Evolutionary conservation across 1,284 basidiomycete species (phyloP).

Genomic region (Sporisorium scitamineum): DNA sequence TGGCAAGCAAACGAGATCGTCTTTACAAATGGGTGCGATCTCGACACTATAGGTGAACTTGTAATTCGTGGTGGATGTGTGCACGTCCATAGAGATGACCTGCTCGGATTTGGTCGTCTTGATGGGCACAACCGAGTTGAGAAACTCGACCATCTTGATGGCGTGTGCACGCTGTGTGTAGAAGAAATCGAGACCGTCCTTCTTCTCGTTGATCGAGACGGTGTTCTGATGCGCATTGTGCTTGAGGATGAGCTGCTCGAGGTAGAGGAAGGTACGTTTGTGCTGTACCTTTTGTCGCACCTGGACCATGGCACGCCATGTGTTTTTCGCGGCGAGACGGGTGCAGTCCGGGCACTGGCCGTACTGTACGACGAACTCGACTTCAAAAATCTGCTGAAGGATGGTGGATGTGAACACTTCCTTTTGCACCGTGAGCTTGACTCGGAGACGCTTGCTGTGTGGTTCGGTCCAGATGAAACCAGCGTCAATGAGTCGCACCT

Average conservation of each 20-base stretch:
- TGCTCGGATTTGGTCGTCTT: constrained; percentile 91
- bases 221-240: constrained; percentile 97
- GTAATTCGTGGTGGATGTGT: constrained; percentile 92
- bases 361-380: constrained; percentile 94
- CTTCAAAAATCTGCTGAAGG: constrained; percentile 95
- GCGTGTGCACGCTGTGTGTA: constrained; percentile 90
- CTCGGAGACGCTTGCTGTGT: constrained; percentile 90
- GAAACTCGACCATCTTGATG: constrained; percentile 97
- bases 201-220: constrained; percentile 89
- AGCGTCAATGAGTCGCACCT: constrained; percentile 94
- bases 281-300: constrained; percentile 90
- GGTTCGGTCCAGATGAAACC: constrained; percentile 99
- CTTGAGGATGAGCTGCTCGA: constrained; percentile 97
- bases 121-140: constrained; percentile 86
- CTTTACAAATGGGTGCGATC: constrained; percentile 96
- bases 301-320: constrained; percentile 97
- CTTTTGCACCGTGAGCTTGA: constrained; percentile 97
- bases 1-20: constrained; percentile 93
- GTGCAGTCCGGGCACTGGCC: constrained; percentile 96
- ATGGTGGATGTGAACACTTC: constrained; percentile 96
- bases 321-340: constrained; percentile 95
- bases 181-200: constrained; percentile 96
- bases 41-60: constrained; percentile 99
- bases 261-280: constrained; percentile 96
- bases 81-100: constrained; percentile 90